phyloP scores from a whole-genome alignment of 2,329 filamentous ascomycete genomes.

The Gaeumannomyces sp. region DNA sequence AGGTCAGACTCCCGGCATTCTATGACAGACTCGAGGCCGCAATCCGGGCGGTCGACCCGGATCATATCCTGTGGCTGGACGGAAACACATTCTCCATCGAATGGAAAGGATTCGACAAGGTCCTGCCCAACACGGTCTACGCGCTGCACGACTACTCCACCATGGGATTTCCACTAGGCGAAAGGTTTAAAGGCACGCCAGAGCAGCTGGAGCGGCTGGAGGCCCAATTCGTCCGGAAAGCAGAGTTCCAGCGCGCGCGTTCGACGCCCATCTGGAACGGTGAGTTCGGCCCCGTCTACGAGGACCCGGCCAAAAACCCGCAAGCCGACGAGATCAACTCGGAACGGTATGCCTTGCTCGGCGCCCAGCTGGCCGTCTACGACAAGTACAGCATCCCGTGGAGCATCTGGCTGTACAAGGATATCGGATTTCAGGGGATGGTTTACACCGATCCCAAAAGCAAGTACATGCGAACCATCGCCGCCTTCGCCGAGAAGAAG shows the following conservation, averaged over 20 bases:
- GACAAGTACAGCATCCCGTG: constrained; percentile 45
- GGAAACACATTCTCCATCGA: constrained; percentile 39
- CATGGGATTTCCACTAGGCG: constrained; percentile 35
- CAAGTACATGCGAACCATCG: constrained; percentile 43
- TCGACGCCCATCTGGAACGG: constrained; percentile 41
- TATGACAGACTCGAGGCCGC: constrained; percentile 33
- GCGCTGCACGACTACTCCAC: constrained; percentile 41
- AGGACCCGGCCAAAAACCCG: constrained; percentile 25
- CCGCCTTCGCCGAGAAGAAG: constrained; percentile 51
- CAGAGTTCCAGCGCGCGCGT: constrained; percentile 34
- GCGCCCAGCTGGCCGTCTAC: constrained; percentile 44
- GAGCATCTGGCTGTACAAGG: constrained; percentile 57
- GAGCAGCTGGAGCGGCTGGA: constrained; percentile 38
- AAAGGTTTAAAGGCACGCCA: constrained; percentile 32
- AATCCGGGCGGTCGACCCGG: constrained; percentile 34
- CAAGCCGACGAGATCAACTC: constrained; percentile 33
- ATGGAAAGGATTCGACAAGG: constrained; percentile 24
- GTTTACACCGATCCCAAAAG: constrained; percentile 39
- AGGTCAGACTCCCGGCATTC: constrained; percentile 23
- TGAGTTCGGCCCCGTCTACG: constrained; percentile 41
- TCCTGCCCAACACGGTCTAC: constrained; percentile 34
- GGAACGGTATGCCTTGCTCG: constrained; percentile 38
- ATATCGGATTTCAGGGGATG: constrained; percentile 52
- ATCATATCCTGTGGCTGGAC: constrained; percentile 45
- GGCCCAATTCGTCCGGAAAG: constrained; percentile 34